Conservation (phyloP, 768 basidiomycete species). For the Candolleomyces efflorescens region DNA sequence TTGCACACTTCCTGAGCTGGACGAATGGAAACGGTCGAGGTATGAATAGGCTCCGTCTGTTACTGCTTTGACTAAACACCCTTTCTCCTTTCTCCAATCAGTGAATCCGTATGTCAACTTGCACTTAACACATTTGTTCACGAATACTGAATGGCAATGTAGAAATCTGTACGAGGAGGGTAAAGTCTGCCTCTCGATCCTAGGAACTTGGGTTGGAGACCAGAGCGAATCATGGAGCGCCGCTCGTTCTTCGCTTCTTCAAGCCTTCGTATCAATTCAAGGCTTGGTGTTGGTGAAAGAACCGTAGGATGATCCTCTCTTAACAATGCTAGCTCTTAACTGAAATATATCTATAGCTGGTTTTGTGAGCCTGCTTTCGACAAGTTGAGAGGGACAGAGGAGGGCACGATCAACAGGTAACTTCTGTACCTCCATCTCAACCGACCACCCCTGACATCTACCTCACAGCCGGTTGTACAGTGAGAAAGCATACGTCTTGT, state of each 20-base stretch:
- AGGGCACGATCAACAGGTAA: constrained; percentile 83
- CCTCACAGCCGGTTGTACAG: constrained; percentile 80
- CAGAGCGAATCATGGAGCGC: constrained; percentile 85
- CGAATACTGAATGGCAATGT: neutral
- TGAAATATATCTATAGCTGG: constrained; percentile 45
- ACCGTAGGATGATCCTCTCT: constrained; percentile 53
- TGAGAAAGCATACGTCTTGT: constrained; percentile 90
- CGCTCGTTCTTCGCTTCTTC: constrained; percentile 78
- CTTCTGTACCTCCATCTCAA: constrained; percentile 6
- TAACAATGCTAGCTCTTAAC: constrained; percentile 3
- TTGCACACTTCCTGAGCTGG: constrained; percentile 90
- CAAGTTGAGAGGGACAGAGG: constrained; percentile 85
- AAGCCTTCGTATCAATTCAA: constrained; percentile 92
- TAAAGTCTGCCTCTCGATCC: constrained; percentile 88
- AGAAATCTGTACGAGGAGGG: constrained; percentile 95
- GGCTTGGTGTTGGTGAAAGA: constrained; percentile 90
- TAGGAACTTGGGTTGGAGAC: constrained; percentile 92
- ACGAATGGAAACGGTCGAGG: constrained; percentile 92
- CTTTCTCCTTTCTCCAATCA: constrained; percentile 22
- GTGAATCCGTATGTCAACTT: constrained; percentile 70
- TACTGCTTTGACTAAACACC: too few species aligned
- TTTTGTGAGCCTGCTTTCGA: constrained; percentile 94
- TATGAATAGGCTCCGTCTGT: constrained; percentile 24
- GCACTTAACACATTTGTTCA: neutral
- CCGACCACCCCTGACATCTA: constrained; percentile 5